Base-by-base conservation (phyloP, 257 asterid species). In the Petrea volubilis region DNA sequence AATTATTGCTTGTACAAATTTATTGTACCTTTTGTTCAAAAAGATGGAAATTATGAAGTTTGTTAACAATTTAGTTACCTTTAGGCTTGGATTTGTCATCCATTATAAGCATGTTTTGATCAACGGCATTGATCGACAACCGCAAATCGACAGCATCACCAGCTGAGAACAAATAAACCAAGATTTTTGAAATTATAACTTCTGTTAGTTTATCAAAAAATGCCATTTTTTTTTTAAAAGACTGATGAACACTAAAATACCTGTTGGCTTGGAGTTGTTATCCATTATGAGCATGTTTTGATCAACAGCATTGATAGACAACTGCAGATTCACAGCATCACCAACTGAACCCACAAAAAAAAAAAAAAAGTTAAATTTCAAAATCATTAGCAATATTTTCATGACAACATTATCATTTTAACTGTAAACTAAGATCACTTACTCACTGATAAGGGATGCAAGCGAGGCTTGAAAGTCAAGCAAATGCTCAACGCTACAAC, bases 401-500 rank as follows among this genome's bases (percentile, higher is more conserved):
- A n/a, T 12, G 15, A n/a, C 6, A 20, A 7, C 23, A 65, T 18
- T 29, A 15, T 7, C 2, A 44, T 2, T 3, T 13, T 3, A 46
- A n/a, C 1, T 7, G 11, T 2, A 33, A 60, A 33, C 7, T 33
- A 8, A 53, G 49, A 1, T 23, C 21, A 84, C 84, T 79, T 82
- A 84, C 95, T 49, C 25, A 70, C 6, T 29, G 89, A 67, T 3
- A 70, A 62, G 8, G 90, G 87, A 71, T 69, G 81, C 62, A 81
- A 43, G 41, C 55, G 75, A 68, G 81, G 79, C 62, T 84, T 75
- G 74, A 82, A 85, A 47, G 78, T 56, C 7, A 81, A 77, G 74
- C 79, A 80, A 68, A 74, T 71, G 58, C 77, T 81, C 4, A 84
- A 69, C 3, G 76, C 85, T 47, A 81, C 27, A 10, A 82, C 4